Evolutionary conservation across 352 stramenopile genomes (phyloP), one percentile per base, ranked within the genome.

Genomic region (Phytophthora lateralis): DNA sequence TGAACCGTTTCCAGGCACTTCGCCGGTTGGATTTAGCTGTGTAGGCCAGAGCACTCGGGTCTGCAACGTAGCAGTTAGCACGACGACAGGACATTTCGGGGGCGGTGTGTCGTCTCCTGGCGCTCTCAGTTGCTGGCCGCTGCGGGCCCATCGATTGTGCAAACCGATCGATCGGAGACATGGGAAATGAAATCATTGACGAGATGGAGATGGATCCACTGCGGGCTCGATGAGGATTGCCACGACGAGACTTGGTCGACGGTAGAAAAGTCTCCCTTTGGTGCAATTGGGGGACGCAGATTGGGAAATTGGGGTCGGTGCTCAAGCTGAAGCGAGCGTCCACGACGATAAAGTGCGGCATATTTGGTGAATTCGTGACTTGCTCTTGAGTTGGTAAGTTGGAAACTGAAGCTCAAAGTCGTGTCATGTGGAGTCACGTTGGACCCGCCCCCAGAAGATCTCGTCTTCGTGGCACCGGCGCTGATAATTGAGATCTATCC

Each of bases 281-380:
- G 26, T 55, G 35, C 11, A 34, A 15, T 20, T 60, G 30, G 12
- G 12, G 38, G 21, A 6, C 51, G 9, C 11, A 45, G 3, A 38
- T 9, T 6, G 35, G 30, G 21, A 38, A 45, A 26, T 45, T 45
- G 9, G 14, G 41, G 9, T 76, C 50, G 11, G 6, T 67, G 55
- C 43, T 61, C 9, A 70, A 9, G 52, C 58, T 70, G 54, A 63
- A 66, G 20, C 57, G 63, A 11, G 68, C 68, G 44, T 76, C 68
- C 35, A 73, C 37, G 26, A 48, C 63, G 29, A 64, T 63, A 20
- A 71, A 76, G 44, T 66, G 53, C 8, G 68, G 34, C 68, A 76
- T 76, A 4, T 20, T 34, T 9, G 38, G 27, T 6, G 38, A 27
- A 20, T 4, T 21, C 12, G 54, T 34, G 38, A 37, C 30, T 42